Base-by-base conservation (phyloP, 768 basidiomycete species). In the Collybia sp. region DNA sequence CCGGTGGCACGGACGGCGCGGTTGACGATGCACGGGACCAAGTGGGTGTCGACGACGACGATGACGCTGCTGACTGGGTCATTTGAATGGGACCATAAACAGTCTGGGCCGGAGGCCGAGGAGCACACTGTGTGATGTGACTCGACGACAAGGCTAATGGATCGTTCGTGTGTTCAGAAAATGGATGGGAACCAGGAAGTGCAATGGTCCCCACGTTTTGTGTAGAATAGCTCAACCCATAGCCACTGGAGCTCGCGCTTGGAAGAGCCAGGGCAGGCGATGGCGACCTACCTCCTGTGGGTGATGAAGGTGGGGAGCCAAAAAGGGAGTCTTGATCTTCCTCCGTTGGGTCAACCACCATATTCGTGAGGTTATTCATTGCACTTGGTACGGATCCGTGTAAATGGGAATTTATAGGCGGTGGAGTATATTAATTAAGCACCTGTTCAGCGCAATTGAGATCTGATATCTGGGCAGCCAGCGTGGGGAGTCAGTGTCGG, bases 181-280 rank as follows among this genome's bases (percentile, higher is more conserved):
- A 74, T 67, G 71, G 75, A 73, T 85, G 88, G 87, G 86, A 87
- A 80, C 88, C 88, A 89, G 86, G 86, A 88, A 90, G 88, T 90
- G 88, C 88, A 90, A 89, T 89, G 86, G 88, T 85, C 88, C 87
- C 88, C 88, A 91, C 88, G 79, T 91, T 89, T 85, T 86, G 76
- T 82, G 75, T 68, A 67, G 70, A 65, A 65, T 57, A 56, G 50
- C 63, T 37, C 35, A 37, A 18, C 13, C 35, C 35, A 37, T 37
- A n/a, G 6, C 17, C n/a, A 13, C 13, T 13, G 35, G 17, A 37
- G 35, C 35, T 63, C 50, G 66, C 63, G 57, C 73, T 69, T 56
- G 83, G 80, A 40, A 85, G 70, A 43, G 82, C 82, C 61, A 82
- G 66, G 40, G 63, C 60, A 52, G 78, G 79, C 49, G 79, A 79